Base-by-base conservation (phyloP, 2,329 filamentous ascomycete genomes). In the Ophiostoma sp. region DNA sequence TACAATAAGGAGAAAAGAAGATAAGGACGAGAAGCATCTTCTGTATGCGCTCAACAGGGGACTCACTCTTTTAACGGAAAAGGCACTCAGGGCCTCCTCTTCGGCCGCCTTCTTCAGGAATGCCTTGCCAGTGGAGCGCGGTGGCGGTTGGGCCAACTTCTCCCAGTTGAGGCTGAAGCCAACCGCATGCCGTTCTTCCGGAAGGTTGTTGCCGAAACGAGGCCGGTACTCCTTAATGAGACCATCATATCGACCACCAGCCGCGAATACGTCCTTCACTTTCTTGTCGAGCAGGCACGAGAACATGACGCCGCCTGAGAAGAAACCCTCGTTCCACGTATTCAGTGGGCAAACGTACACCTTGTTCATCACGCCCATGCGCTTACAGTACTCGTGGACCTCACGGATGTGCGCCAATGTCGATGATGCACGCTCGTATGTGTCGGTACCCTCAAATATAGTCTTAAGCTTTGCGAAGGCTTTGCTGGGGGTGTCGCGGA, bases 141-240 rank as follows among this genome's bases (percentile, higher is more conserved):
- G 86, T 2, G 85, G 80, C 75, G 91, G 87, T 55, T 86, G 86
- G 6, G 89, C 88, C 4, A 97, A 81, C 69, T 89, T 87, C 74
- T 97, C 93, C 87, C 93, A 96, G 38, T 91, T 91, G 55, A 98
- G 81, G 74, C 93, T 96, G 75, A 98, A 94, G 0, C 96, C 95
- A 11, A 98, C 95, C 5, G 92, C 94, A 75, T 96, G 92, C 27
- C 87, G 86, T 73, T 89, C 87, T 68, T 86, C 83, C 60, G 85
- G 81, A 68, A 84, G 85, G 18, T 67, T 69, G 38, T 82, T 84
- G 55, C 86, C 82, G 58, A 87, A 85, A 71, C 87, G 89, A 5
- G 91, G 90, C 8, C 89, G 86, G 75, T 96, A 91, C 70, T 96
- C 91, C 75, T 88, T 88, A 72, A 99, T 94, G 27, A 99, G 81